Conservation (phyloP, 106 monocot genomes). For the Dendrobium huoshanense region DNA sequence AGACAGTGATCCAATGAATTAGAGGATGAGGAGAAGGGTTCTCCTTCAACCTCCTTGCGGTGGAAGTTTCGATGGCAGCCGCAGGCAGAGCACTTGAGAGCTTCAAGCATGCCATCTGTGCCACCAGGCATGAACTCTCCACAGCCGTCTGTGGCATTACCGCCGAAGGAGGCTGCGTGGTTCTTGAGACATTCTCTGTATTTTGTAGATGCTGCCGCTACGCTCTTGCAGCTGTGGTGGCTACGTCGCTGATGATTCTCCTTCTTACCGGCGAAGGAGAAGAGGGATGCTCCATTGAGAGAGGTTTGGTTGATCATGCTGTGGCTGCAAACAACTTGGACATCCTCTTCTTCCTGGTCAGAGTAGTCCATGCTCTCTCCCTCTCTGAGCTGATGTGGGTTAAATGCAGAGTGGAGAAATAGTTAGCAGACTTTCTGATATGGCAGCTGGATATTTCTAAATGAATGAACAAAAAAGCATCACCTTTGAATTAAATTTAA, state of each 20-base stretch:
- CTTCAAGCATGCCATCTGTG: conserved; percentile 40
- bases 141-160: conserved; percentile 48
- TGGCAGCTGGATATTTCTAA: no score
- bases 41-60: conserved; percentile 46
- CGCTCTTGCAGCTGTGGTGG: neutral
- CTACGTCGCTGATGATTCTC: no score
- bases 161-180: conserved; percentile 57
- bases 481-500: no score
- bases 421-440: no score
- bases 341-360: conserved; percentile 18
- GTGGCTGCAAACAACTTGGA: neutral
- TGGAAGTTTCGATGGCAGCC: conserved; percentile 62
- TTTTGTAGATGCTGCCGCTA: conserved; percentile 4
- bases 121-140: conserved; percentile 68
- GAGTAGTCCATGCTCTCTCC: conserved; percentile 26
- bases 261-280: neutral
- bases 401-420: neutral
- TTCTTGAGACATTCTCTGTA: conserved; percentile 63
- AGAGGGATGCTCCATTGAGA: neutral
- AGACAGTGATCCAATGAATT: no score
- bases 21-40: conserved; percentile 14
- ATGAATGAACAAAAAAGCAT: no score
- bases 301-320: neutral
- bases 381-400: neutral
- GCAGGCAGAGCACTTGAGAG: conserved; percentile 55